These are phyloP conservation scores for Mallotus japonicus DNA, from an alignment of 441 rosid species.

Conservation along the genomic window DNA sequence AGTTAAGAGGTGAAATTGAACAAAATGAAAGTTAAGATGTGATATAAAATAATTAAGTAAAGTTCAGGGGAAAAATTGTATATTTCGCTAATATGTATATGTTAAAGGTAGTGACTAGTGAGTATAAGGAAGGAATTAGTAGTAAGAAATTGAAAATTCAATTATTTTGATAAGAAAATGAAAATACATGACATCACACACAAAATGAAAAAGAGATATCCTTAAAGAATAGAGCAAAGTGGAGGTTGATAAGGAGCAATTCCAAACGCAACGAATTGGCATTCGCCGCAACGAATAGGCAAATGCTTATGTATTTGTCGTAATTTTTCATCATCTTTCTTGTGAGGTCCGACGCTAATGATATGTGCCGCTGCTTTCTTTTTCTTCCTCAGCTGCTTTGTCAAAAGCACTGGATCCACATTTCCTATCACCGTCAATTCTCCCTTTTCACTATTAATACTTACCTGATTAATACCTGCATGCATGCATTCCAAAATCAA, in stretches of 20 bases:
- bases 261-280: not conserved
- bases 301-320: not conserved
- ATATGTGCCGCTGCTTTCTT: not conserved
- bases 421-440: slow-evolving; percentile 7
- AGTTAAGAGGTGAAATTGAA: no score
- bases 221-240: not conserved
- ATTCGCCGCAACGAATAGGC: not conserved
- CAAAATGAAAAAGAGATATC: no score
- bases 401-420: not conserved
- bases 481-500: no score
- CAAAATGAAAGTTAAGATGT: no score
- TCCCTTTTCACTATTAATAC: slow-evolving; percentile 5
- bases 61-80: no score
- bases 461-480: not conserved
- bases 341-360: slow-evolving; percentile 4
- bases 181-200: no score
- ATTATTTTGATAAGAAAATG: no score
- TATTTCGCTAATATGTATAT: no score
- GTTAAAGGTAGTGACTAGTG: no score
- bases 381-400: slow-evolving; percentile 5
- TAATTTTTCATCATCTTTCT: not conserved
- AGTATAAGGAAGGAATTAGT: no score
- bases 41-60: no score
- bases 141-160: no score
- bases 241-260: not conserved